Conservation (phyloP, 495 filamentous ascomycete species). For the Mycothermus thermophilus region DNA sequence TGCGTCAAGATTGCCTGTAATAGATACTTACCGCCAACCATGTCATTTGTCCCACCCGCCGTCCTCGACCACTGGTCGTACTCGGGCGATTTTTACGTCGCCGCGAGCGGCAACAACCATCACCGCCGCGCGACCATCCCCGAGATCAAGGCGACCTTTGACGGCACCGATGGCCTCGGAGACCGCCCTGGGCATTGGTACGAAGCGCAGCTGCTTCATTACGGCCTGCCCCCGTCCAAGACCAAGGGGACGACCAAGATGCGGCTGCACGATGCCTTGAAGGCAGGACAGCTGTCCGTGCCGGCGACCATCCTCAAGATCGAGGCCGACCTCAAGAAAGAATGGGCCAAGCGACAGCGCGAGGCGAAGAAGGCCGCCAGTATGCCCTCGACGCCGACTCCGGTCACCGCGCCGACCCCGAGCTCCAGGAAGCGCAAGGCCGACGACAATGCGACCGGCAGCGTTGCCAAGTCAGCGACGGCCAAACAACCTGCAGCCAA, state of each 20-base stretch:
- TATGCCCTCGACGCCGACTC: slow-evolving; percentile 1
- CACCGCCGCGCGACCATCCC: slow-evolving; percentile 36
- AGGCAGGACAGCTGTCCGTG: slow-evolving; percentile 28
- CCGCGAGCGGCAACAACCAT: slow-evolving; percentile 32
- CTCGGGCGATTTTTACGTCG: slow-evolving; percentile 35
- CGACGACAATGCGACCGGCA: no score
- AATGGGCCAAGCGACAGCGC: slow-evolving; percentile 33
- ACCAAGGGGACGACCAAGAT: slow-evolving; percentile 43
- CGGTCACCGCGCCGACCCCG: slow-evolving; percentile 2
- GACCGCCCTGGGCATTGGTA: slow-evolving; percentile 43
- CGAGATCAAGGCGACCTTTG: slow-evolving; percentile 35
- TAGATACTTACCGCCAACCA: no score
- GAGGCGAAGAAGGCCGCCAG: slow-evolving; percentile 30
- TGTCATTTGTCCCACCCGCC: no score
- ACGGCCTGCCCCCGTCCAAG: slow-evolving; percentile 39
- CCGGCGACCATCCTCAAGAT: slow-evolving; percentile 28
- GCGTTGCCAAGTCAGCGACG: no score
- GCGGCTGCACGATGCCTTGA: slow-evolving; percentile 39
- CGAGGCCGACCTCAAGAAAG: slow-evolving; percentile 40
- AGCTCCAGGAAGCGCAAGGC: slow-evolving; percentile 21
- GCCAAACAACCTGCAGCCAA: background rate
- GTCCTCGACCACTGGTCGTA: no score
- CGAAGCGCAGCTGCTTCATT: slow-evolving; percentile 45
- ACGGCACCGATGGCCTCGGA: slow-evolving; percentile 18
- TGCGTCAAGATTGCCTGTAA: no score